Percentiles rank a stretch among this genome's conserved stretches.
Conservation (phyloP, 1,139 yeast genomes). For the Diutina mesorugosa region DNA sequence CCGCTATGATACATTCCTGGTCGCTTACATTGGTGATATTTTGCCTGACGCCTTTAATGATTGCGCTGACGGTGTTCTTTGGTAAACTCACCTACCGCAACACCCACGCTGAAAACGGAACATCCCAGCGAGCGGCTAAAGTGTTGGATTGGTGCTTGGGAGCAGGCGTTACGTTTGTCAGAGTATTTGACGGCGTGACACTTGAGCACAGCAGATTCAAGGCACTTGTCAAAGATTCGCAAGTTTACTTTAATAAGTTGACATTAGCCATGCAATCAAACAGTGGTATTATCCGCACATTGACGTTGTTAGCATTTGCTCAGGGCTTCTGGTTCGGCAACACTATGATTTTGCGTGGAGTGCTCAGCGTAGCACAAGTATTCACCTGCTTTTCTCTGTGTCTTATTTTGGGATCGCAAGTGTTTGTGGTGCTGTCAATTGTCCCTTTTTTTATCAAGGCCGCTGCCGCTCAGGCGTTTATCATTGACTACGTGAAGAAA, state of each 20-base stretch:
- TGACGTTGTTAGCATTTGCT: slow-evolving; percentile 65
- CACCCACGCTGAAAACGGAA: slow-evolving; percentile 44
- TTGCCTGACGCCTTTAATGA: slow-evolving; percentile 60
- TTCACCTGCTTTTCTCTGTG: slow-evolving; percentile 80
- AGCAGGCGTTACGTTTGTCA: slow-evolving; percentile 41
- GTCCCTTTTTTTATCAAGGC: slow-evolving; percentile 51
- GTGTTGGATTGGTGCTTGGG: slow-evolving; percentile 59
- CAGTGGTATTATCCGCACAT: slow-evolving; percentile 39
- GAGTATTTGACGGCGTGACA: slow-evolving; percentile 45
- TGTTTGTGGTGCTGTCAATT: slow-evolving; percentile 39
- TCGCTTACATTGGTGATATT: slow-evolving; percentile 63
- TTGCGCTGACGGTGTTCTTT: slow-evolving; percentile 32
- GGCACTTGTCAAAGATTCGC: slow-evolving; percentile 26
- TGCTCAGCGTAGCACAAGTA: slow-evolving; percentile 45
- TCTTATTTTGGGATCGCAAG: slow-evolving; percentile 48
- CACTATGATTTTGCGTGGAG: slow-evolving; percentile 39
- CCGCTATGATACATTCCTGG: slow-evolving; percentile 77
- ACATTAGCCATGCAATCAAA: slow-evolving; percentile 44
- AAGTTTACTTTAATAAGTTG: slow-evolving; percentile 31
- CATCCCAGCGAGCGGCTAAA: slow-evolving; percentile 44
- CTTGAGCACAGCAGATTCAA: slow-evolving; percentile 36
- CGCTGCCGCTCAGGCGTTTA: slow-evolving; percentile 29
- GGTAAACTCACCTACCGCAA: slow-evolving; percentile 37
- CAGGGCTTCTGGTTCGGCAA: slow-evolving; percentile 92
- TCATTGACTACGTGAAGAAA: neutral